phyloP scores from a whole-genome alignment of 139 green algal species.

The Chlorella sp. region DNA sequence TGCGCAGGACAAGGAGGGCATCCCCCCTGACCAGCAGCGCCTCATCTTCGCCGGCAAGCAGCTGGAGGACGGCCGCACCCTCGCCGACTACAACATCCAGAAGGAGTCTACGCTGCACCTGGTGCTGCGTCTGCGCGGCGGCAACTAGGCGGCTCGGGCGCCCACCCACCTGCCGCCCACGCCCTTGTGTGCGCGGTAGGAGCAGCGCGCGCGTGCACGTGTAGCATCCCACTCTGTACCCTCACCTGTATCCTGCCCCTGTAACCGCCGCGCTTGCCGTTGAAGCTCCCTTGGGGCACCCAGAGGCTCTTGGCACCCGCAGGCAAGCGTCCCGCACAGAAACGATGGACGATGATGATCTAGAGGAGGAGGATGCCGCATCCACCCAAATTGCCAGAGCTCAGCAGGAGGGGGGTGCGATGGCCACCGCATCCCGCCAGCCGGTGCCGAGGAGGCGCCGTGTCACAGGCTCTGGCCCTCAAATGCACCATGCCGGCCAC shows the following conservation, averaged over 20 bases:
- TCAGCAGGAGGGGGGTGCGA: no score
- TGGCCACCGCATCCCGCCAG: no score
- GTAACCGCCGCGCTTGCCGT: background rate
- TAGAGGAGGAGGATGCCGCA: no score
- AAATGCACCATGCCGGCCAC: no score
- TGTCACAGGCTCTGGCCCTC: no score
- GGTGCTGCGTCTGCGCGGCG: conserved; percentile 95
- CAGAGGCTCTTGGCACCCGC: no score
- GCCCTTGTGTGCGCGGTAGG: background rate
- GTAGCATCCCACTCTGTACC: no score
- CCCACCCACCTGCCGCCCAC: background rate
- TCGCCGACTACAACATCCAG: conserved; percentile 97
- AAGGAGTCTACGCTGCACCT: conserved; percentile 98
- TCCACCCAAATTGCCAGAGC: no score
- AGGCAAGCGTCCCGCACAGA: no score
- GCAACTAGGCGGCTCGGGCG: conserved; percentile 52
- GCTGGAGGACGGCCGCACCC: conserved; percentile 96
- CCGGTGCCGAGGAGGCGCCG: no score
- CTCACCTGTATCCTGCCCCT: background rate
- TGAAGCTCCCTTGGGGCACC: background rate
- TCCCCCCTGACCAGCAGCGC: conserved; percentile 96
- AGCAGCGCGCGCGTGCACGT: no score
- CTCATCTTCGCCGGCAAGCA: conserved; percentile 99
- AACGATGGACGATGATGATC: no score
- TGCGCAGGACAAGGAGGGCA: conserved; percentile 46